Evolutionary conservation across 164 flowering plant genomes (phyloP), one percentile per base, ranked within the genome.

Genomic region (Annona cherimola): DNA sequence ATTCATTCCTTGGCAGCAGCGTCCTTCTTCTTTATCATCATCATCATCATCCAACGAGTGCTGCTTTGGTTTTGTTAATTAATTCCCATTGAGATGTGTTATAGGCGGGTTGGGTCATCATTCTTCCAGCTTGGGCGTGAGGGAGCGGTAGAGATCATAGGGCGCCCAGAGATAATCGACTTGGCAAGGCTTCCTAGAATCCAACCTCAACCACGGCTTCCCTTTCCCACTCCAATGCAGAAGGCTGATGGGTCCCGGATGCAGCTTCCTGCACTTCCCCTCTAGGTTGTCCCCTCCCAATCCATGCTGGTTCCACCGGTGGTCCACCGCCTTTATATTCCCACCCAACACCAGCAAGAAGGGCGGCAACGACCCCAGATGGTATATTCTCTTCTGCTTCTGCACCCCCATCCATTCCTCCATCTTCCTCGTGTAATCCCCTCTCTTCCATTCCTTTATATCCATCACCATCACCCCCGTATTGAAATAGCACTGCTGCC

Each of bases 381-480:
- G 86, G 41, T 84, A 86, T 62, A 86, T 83, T 79, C 87, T 83
- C 74, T 70, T 81, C 26, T 79, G 71, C 81, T 86, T 87, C 64
- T 89, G 96, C 57, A 90, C 79, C 3, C 18, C 76, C 95, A 90
- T 88, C 93, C 95, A 90, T 5, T 82, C 78, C 81, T 86, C 92
- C 26, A 89, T 86, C 67, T 68, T 84, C 69, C 79, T 42, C 5
- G 88, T 86, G 42, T 84, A 87, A 5, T 75, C 78, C 26, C 89
- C 95, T 55, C 26, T 67, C 60, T 91, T 82, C 95, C 95, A 90
- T 66, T 83, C 84, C 1, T 81, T 84, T 59, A 90, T 80, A 45
- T 90, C 91, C 68, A 90, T 66, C 68, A 87, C 89, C 93, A 90
- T 86, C 63, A 88, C 90, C 4, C 91, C 89, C 3, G 91, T 88